Percentiles rank a stretch among this genome's conserved stretches.
Evolutionary conservation across 768 basidiomycete species (phyloP).

Genomic region (Trichaptum fuscoviolaceum): DNA sequence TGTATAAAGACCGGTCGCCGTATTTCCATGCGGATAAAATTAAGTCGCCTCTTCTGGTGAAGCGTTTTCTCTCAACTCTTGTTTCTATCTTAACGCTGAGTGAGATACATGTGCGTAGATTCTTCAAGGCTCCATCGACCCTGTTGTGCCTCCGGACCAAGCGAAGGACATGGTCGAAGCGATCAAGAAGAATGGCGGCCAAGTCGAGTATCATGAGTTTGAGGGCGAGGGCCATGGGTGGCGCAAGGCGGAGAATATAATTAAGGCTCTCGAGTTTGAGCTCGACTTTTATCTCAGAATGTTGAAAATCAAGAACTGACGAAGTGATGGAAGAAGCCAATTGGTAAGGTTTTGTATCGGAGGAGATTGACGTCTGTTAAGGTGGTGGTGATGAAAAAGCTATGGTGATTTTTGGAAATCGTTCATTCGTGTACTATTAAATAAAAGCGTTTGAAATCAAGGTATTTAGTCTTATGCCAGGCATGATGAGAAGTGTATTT

Average conservation of each 20-base stretch:
- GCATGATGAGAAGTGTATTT: no score
- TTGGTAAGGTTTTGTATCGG: no score
- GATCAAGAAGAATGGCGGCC: constrained; percentile 44
- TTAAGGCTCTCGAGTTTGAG: constrained; percentile 48
- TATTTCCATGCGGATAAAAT: constrained; percentile 59
- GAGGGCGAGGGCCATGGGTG: constrained; percentile 66
- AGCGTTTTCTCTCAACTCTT: constrained; percentile 14
- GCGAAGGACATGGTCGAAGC: constrained; percentile 51
- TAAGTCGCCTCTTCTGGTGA: constrained; percentile 54
- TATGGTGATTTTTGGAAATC: no score
- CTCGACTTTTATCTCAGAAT: constrained; percentile 38
- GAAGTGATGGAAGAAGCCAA: background rate
- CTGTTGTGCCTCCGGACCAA: constrained; percentile 64
- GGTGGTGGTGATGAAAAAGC: no score
- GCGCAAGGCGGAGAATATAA: constrained; percentile 50
- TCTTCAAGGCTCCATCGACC: constrained; percentile 61
- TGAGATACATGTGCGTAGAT: constrained; percentile 34
- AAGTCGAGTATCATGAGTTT: constrained; percentile 56
- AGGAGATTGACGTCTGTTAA: no score
- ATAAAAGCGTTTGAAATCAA: no score
- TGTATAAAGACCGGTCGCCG: constrained; percentile 58
- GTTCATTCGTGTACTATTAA: no score
- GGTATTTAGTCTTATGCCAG: no score
- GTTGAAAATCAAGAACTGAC: background rate
- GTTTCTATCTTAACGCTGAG: background rate